A percentile compares a stretch with the other conserved stretches of the same genome.
Evolutionary conservation across 345 rosid genomes (phyloP).

Genomic region (Heritiera fomes): DNA sequence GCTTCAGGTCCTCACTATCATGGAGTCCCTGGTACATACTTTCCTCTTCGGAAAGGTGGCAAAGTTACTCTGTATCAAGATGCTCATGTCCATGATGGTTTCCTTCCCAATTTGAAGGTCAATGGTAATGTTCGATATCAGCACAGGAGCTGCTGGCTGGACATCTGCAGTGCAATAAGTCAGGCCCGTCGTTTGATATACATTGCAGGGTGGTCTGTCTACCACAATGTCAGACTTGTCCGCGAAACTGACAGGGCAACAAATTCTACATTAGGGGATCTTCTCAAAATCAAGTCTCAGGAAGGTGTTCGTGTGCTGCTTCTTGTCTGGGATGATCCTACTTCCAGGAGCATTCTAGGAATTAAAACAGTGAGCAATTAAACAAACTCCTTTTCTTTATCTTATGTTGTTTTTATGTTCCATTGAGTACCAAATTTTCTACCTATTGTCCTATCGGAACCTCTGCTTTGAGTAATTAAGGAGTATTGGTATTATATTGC

Average conservation of each 20-base stretch:
- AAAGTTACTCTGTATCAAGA: conserved; percentile 88
- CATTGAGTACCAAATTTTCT: neutral
- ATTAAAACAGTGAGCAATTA: conserved; percentile 56
- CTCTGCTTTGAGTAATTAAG: neutral
- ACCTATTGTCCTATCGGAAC: neutral
- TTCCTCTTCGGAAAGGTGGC: conserved; percentile 81
- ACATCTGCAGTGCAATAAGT: conserved; percentile 67
- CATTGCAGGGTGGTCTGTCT: conserved; percentile 91
- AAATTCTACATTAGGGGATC: conserved; percentile 59
- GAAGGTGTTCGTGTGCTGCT: conserved; percentile 95
- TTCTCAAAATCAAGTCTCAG: conserved; percentile 83
- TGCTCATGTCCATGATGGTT: conserved; percentile 74
- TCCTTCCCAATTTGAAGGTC: conserved; percentile 57
- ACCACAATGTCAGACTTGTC: conserved; percentile 62
- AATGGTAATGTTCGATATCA: conserved; percentile 51
- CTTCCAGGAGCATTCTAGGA: conserved; percentile 74
- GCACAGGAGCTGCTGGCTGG: conserved; percentile 75
- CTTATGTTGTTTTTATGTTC: too few relatives aligned
- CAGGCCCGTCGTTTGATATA: conserved; percentile 83
- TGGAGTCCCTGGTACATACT: conserved; percentile 86
- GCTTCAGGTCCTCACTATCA: conserved; percentile 50
- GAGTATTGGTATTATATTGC: neutral
- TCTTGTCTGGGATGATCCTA: conserved; percentile 97
- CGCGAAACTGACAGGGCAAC: conserved; percentile 43
- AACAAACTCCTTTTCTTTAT: neutral